A percentile compares a stretch with the other conserved stretches of the same genome.
Evolutionary conservation across 106 monocot species (phyloP).

Genomic region (Hemerocallis citrina): DNA sequence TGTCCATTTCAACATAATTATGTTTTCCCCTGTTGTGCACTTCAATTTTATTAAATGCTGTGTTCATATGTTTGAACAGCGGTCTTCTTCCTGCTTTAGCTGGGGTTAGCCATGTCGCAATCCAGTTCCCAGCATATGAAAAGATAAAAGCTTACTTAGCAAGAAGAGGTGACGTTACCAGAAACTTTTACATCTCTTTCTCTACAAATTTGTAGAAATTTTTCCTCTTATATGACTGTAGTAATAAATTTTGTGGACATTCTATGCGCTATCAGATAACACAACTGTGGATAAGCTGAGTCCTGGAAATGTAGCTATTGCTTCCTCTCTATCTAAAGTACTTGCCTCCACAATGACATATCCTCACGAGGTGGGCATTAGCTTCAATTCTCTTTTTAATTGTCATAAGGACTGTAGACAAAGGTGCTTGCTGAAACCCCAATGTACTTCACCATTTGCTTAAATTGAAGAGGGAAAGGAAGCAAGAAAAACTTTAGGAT

Average conservation of each 20-base stretch:
- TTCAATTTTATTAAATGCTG: not conserved
- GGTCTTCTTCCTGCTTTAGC: slow-evolving; percentile 83
- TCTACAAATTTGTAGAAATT: not conserved
- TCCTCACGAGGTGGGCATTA: slow-evolving; percentile 93
- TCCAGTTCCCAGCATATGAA: slow-evolving; percentile 88
- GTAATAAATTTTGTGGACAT: not conserved
- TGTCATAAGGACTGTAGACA: not conserved
- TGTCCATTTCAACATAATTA: not conserved
- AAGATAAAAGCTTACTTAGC: slow-evolving; percentile 67
- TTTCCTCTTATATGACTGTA: not conserved
- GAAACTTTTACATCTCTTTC: not conserved
- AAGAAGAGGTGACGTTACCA: slow-evolving; percentile 42
- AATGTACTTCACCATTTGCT: not conserved
- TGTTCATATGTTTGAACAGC: slow-evolving; percentile 29
- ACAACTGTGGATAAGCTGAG: slow-evolving; percentile 84
- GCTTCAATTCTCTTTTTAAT: not conserved
- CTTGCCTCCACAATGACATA: slow-evolving; percentile 81
- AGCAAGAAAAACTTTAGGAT: too few species aligned
- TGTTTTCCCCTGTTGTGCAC: not conserved
- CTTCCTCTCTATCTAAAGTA: slow-evolving; percentile 73
- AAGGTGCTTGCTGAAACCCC: not conserved
- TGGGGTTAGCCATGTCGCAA: slow-evolving; percentile 87
- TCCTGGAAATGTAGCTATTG: slow-evolving; percentile 62
- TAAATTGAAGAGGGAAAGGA: slow-evolving; percentile 1
- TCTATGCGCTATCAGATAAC: slow-evolving; percentile 34